phyloP scores from a whole-genome alignment of 2,329 filamentous ascomycete species.

The Xylaria sp. region DNA sequence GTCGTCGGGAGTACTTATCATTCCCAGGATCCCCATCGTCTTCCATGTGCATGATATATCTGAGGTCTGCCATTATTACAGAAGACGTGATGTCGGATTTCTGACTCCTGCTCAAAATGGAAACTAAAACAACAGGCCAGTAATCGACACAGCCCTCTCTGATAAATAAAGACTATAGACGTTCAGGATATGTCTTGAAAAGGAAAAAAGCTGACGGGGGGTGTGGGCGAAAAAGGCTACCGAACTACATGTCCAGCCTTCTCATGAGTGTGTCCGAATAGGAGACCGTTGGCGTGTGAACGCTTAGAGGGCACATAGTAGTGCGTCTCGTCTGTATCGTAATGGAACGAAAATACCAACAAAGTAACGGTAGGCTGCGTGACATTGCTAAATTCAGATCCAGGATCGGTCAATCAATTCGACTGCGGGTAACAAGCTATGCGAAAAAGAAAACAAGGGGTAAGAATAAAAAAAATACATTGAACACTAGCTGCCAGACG shows the following conservation, averaged over 20 bases:
- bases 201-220: constrained; percentile 26
- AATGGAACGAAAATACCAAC: constrained; percentile 36
- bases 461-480: not conserved
- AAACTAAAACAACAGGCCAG: constrained; percentile 32
- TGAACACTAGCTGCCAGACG: constrained; percentile 19
- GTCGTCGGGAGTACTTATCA: constrained; percentile 41
- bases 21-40: constrained; percentile 43
- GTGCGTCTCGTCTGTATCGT: constrained; percentile 29
- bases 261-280: constrained; percentile 23
- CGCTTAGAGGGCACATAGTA: constrained; percentile 28
- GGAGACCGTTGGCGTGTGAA: constrained; percentile 26
- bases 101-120: constrained; percentile 27
- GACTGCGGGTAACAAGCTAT: constrained; percentile 25
- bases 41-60: constrained; percentile 51
- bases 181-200: constrained; percentile 29
- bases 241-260: constrained; percentile 35
- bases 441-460: not conserved
- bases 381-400: constrained; percentile 40
- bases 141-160: constrained; percentile 33
- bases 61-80: constrained; percentile 44
- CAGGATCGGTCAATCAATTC: constrained; percentile 29
- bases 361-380: constrained; percentile 33
- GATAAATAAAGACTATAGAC: constrained; percentile 32
- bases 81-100: constrained; percentile 4
- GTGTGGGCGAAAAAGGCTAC: constrained; percentile 31